Conservation (phyloP, 1,284 basidiomycete species). For the Afroboletus lepidellus region DNA sequence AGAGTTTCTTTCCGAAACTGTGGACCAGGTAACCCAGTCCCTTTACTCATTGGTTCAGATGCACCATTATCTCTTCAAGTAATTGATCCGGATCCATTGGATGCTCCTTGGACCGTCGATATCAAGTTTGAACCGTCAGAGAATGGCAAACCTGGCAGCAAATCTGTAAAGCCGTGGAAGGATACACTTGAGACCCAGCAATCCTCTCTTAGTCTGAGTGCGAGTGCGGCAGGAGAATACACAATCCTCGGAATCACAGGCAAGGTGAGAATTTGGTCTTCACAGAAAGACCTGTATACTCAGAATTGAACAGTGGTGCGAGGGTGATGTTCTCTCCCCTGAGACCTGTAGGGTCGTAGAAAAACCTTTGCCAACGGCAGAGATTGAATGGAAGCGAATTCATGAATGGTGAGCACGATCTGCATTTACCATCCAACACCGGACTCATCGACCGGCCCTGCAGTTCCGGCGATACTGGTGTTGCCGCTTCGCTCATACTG, state of each 20-base stretch:
- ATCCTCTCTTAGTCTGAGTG: constrained; percentile 51
- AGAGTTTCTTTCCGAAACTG: constrained; percentile 75
- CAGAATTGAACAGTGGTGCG: constrained; percentile 52
- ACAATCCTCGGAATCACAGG: constrained; percentile 73
- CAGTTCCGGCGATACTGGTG: constrained; percentile 92
- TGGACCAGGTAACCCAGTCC: constrained; percentile 67
- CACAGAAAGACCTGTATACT: neutral
- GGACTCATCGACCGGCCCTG: constrained; percentile 8
- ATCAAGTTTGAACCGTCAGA: constrained; percentile 58
- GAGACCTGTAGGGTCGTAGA: constrained; percentile 75
- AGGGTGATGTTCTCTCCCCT: constrained; percentile 80
- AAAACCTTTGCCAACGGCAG: constrained; percentile 72
- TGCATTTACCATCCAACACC: constrained; percentile 1
- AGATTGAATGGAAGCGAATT: constrained; percentile 88
- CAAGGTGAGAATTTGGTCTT: constrained; percentile 38
- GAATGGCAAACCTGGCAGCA: constrained; percentile 36
- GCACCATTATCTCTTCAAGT: constrained; percentile 51
- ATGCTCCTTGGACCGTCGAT: constrained; percentile 66
- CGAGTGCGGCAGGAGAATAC: constrained; percentile 78
- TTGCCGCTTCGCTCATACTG: constrained; percentile 83
- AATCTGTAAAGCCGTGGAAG: constrained; percentile 57
- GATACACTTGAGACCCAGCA: constrained; percentile 53
- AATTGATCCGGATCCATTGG: constrained; percentile 52
- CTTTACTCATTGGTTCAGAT: constrained; percentile 72
- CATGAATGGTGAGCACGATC: constrained; percentile 74